phyloP scores from a whole-genome alignment of 176 grass and related monocot genomes.

The Oryza glaberrima region DNA sequence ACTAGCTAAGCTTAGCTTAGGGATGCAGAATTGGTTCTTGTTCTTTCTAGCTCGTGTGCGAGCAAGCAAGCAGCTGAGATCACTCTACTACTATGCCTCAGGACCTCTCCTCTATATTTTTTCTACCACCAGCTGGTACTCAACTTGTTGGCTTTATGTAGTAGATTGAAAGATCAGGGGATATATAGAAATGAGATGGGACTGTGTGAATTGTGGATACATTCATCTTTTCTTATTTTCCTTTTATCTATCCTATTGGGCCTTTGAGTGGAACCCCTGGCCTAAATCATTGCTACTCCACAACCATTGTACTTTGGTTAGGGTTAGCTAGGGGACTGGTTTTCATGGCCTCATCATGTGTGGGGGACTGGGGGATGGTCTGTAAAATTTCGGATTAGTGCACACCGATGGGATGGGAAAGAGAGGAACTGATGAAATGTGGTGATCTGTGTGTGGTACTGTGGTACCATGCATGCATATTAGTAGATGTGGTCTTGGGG shows the following conservation, averaged over 20 bases:
- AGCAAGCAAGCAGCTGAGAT: slow-evolving; percentile 10
- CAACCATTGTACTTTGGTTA: slow-evolving; percentile 46
- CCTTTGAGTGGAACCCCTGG: slow-evolving; percentile 14
- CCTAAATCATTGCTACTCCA: slow-evolving; percentile 45
- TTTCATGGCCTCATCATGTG: slow-evolving; percentile 49
- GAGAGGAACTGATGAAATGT: neutral
- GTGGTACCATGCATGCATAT: neutral
- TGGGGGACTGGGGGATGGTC: slow-evolving; percentile 9
- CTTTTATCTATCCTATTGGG: neutral
- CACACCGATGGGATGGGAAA: neutral
- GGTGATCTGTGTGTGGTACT: neutral
- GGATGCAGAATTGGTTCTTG: slow-evolving; percentile 37
- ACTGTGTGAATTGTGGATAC: neutral
- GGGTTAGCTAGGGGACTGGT: slow-evolving; percentile 9
- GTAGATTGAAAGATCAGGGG: neutral
- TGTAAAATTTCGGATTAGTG: slow-evolving; percentile 13
- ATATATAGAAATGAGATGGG: neutral
- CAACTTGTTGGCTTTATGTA: slow-evolving; percentile 7
- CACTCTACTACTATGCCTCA: neutral
- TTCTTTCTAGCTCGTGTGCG: slow-evolving; percentile 9
- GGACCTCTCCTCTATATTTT: neutral
- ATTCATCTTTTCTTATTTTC: neutral
- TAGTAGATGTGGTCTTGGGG: neutral
- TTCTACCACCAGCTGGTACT: neutral
- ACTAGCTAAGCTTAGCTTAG: slow-evolving; percentile 9